Conservation (phyloP, 1,284 basidiomycete species). For the Trichosporon asahii region DNA sequence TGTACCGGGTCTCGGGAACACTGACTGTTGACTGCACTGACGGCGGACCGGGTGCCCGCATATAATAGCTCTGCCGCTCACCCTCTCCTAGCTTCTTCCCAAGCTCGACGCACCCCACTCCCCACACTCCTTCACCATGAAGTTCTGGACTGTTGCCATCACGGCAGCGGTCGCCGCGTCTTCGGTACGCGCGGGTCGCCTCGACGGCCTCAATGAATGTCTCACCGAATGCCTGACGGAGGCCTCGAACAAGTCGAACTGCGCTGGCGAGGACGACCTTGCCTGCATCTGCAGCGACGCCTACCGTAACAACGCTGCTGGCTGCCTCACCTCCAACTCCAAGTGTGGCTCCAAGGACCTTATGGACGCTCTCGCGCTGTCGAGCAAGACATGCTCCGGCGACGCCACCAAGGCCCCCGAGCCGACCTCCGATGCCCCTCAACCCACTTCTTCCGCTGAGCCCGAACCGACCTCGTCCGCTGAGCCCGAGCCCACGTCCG, state of each 20-base stretch:
- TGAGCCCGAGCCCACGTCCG: background rate
- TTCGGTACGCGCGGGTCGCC: background rate
- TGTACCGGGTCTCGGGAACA: background rate
- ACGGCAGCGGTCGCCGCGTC: constrained; percentile 2
- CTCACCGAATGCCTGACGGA: background rate
- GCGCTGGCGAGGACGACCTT: constrained; percentile 9
- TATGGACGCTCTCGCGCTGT: constrained; percentile 6
- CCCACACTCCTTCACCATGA: constrained; percentile 9
- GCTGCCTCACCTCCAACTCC: constrained; percentile 5
- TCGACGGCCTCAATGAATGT: constrained; percentile 6
- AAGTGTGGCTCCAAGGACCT: constrained; percentile 8
- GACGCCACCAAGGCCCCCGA: background rate
- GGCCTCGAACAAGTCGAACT: background rate
- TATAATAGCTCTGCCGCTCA: background rate
- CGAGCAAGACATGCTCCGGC: constrained; percentile 12
- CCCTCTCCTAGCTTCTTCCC: background rate
- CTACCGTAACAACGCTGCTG: constrained; percentile 8
- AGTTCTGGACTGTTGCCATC: constrained; percentile 6
- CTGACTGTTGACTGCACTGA: background rate
- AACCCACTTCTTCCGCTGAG: background rate
- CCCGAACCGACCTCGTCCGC: background rate
- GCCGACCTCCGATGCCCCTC: background rate
- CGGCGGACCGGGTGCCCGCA: background rate
- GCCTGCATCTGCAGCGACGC: constrained; percentile 12
- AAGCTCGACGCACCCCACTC: background rate